Conservation (phyloP, 1,139 yeast genomes). For the Yamadazyma pseudoaaseri region DNA sequence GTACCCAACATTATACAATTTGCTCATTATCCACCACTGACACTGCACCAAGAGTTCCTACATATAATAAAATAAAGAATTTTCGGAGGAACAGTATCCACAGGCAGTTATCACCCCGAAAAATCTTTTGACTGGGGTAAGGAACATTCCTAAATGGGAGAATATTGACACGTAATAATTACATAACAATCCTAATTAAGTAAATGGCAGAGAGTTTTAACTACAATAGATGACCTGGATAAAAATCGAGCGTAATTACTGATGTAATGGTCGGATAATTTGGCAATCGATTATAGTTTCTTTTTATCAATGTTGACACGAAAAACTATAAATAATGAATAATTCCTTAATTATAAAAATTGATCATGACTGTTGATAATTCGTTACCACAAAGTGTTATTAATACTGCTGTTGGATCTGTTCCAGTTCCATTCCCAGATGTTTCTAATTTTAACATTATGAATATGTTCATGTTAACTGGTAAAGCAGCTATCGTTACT, state of each 20-base stretch:
- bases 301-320: no score
- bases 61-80: no score
- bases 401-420: slow-evolving; percentile 39
- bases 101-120: neutral
- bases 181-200: neutral
- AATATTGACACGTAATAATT: neutral
- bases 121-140: neutral
- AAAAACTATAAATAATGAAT: slow-evolving; percentile 4
- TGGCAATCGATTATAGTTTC: no score
- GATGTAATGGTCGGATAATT: no score
- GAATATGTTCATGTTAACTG: slow-evolving; percentile 36
- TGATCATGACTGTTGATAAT: slow-evolving; percentile 18
- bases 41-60: no score
- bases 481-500: slow-evolving; percentile 40
- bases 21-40: no score
- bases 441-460: slow-evolving; percentile 28
- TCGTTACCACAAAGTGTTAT: slow-evolving; percentile 19
- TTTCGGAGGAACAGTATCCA: neutral
- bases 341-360: neutral
- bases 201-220: neutral
- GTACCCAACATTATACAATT: no score
- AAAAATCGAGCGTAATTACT: no score
- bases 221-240: neutral
- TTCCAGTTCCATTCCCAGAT: slow-evolving; percentile 39
- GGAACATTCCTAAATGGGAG: neutral